Conservation (phyloP, 202 grass and related monocot species). For the Schoenoplectus triqueter region DNA sequence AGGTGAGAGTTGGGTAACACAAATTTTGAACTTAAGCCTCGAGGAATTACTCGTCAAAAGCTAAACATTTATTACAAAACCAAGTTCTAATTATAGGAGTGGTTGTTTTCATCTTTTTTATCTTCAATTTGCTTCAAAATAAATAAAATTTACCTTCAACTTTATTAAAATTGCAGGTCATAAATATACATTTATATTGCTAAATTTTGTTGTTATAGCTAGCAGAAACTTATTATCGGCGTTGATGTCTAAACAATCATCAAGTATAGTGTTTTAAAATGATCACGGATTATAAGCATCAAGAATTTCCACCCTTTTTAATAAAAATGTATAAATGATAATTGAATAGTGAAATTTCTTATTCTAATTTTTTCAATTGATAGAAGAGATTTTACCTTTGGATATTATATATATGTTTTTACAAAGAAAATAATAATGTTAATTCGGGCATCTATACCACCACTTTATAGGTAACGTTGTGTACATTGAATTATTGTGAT, state of each 20-base stretch:
- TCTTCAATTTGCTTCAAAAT: neutral
- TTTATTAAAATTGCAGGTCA: neutral
- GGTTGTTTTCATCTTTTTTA: neutral
- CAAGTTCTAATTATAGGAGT: neutral
- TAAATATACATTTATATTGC: neutral
- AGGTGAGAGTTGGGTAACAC: neutral
- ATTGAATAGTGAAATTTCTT: too few relatives aligned
- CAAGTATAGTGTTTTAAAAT: neutral
- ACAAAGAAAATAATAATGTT: neutral
- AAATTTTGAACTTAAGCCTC: neutral
- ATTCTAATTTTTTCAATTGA: too few relatives aligned
- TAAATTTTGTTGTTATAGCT: neutral
- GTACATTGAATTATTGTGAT: neutral
- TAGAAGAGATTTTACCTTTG: too few relatives aligned
- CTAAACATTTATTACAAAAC: neutral
- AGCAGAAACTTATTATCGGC: neutral
- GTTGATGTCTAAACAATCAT: constrained; percentile 5
- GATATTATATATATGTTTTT: too few relatives aligned
- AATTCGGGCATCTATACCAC: neutral
- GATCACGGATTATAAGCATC: neutral
- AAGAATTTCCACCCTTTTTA: neutral
- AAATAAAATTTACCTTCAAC: neutral
- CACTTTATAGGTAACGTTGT: neutral
- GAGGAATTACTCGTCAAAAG: neutral
- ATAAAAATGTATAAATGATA: too few relatives aligned